Percentiles rank a stretch among this genome's conserved stretches.
Conservation (phyloP, 176 grass and related monocot genomes). For the Neostapfia colusana region DNA sequence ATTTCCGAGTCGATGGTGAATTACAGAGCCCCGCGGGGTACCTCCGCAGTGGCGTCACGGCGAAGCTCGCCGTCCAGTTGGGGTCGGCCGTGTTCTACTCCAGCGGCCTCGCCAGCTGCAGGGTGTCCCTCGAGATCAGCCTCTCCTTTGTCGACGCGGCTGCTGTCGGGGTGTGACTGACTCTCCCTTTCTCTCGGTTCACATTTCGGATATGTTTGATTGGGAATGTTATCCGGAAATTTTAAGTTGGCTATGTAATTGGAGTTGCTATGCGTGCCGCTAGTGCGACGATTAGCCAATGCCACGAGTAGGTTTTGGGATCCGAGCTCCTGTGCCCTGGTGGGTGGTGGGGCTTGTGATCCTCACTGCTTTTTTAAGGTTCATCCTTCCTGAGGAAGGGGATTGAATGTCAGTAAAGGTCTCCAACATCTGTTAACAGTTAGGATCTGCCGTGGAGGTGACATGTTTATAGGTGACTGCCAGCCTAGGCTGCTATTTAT, state of each 20-base stretch:
- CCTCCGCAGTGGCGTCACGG: slow-evolving; percentile 63
- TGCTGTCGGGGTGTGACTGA: slow-evolving; percentile 54
- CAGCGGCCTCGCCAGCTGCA: slow-evolving; percentile 32
- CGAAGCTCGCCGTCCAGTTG: slow-evolving; percentile 66
- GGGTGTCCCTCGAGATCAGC: slow-evolving; percentile 72
- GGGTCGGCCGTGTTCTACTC: slow-evolving; percentile 63
- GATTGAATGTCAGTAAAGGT: neutral
- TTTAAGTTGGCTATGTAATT: neutral
- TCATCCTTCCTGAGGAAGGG: neutral
- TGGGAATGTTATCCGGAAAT: neutral
- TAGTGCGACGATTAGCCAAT: neutral
- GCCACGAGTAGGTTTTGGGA: neutral
- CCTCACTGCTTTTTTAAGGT: too few species aligned
- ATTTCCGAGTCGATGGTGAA: slow-evolving; percentile 16
- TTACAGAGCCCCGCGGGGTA: slow-evolving; percentile 54
- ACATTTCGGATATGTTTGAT: neutral
- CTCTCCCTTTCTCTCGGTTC: neutral
- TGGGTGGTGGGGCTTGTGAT: neutral
- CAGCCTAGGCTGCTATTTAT: neutral
- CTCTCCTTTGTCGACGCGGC: slow-evolving; percentile 66
- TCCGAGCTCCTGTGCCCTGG: neutral
- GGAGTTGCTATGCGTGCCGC: neutral
- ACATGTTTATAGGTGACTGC: neutral
- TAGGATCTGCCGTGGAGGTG: neutral
- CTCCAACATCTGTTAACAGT: neutral